phyloP scores from a whole-genome alignment of 2,329 filamentous ascomycete genomes.

The Colletotrichum spaethianum region DNA sequence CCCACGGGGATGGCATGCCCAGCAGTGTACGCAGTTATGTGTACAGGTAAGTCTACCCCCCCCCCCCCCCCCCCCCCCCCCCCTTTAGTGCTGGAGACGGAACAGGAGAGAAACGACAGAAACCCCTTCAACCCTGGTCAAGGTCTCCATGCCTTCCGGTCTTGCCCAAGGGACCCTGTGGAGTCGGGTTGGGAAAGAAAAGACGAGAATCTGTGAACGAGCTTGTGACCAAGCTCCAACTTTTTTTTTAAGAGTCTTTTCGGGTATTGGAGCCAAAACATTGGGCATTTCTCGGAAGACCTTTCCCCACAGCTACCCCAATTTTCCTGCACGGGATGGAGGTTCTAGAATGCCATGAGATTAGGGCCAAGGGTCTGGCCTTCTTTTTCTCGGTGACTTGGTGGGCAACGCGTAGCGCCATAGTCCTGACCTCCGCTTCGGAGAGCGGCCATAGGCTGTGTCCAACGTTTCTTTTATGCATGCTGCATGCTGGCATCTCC shows the following conservation, averaged over 20 bases:
- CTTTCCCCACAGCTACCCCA: constrained; percentile 28
- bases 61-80: no score
- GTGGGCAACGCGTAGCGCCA: neutral
- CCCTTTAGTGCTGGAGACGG: no score
- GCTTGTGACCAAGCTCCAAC: constrained; percentile 31
- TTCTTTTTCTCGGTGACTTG: neutral
- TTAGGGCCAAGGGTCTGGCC: constrained; percentile 17
- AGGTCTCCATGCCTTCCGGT: neutral
- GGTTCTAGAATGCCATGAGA: constrained; percentile 33
- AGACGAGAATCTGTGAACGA: constrained; percentile 14
- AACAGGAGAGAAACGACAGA: constrained; percentile 3
- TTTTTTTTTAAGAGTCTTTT: constrained; percentile 3
- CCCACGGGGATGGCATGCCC: neutral
- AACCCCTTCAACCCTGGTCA: constrained; percentile 9
- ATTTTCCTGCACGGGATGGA: constrained; percentile 27
- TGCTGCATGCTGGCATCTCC: neutral
- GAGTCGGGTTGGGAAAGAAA: constrained; percentile 5
- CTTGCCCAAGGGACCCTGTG: constrained; percentile 14
- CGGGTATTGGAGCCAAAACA: constrained; percentile 15
- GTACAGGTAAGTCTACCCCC: neutral
- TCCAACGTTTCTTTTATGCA: neutral
- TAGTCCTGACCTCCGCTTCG: constrained; percentile 19
- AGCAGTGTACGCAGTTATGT: neutral
- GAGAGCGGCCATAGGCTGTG: neutral
- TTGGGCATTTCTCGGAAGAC: constrained; percentile 12